Evolutionary conservation across 2,329 filamentous ascomycete species (phyloP).

Genomic region (Metarhizium guizhouense): DNA sequence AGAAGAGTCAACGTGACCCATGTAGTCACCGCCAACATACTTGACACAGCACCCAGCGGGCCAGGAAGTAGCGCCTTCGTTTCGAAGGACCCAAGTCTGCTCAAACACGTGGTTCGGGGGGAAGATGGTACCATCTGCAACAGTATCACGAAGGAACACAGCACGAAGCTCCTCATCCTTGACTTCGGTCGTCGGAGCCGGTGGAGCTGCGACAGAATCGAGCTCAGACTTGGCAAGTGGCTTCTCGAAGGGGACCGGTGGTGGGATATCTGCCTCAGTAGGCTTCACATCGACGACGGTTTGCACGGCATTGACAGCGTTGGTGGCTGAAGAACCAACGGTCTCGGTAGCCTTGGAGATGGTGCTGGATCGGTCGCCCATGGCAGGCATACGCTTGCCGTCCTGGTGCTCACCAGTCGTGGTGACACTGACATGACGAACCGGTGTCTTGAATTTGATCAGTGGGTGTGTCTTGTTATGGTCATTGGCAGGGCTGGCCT

Average conservation of each 20-base stretch:
- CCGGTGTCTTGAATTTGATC: constrained; percentile 92
- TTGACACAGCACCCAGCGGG: constrained; percentile 83
- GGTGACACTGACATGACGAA: constrained; percentile 78
- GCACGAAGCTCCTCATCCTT: constrained; percentile 30
- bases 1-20: constrained; percentile 80
- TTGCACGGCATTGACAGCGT: constrained; percentile 47
- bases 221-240: constrained; percentile 9
- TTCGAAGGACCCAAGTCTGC: constrained; percentile 87
- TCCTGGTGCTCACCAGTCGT: constrained; percentile 71
- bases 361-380: constrained; percentile 54
- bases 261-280: constrained; percentile 27
- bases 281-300: constrained; percentile 68
- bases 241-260: constrained; percentile 1
- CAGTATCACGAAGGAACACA: constrained; percentile 68
- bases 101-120: constrained; percentile 66
- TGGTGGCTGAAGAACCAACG: constrained; percentile 33
- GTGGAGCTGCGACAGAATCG: constrained; percentile 4
- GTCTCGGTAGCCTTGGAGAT: constrained; percentile 42
- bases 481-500: constrained; percentile 71
- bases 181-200: constrained; percentile 10
- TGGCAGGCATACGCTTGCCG: constrained; percentile 53
- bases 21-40: constrained; percentile 90
- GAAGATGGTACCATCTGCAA: constrained; percentile 69
- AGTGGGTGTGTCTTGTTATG: constrained; percentile 96
- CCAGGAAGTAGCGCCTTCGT: constrained; percentile 72